These are phyloP conservation scores for Coemansia sp. DNA, from an alignment of 371 early-diverging fungal species.

Conservation along the genomic window DNA sequence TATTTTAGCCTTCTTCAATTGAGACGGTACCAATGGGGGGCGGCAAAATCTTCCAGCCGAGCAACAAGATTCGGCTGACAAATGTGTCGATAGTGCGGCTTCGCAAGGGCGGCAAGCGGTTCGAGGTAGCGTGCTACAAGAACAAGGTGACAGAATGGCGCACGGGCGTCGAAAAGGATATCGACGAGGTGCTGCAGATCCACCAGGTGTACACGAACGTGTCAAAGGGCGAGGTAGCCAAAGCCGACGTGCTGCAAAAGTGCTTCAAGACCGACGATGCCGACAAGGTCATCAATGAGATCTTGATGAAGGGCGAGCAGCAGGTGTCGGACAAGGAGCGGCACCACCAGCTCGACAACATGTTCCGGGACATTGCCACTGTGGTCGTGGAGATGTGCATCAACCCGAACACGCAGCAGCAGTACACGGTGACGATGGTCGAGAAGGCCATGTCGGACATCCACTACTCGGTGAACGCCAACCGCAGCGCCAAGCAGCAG, in stretches of 20 bases:
- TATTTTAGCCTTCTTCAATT: neutral
- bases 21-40: slow-evolving; percentile 21
- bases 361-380: slow-evolving; percentile 88
- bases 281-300: slow-evolving; percentile 84
- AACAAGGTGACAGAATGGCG: slow-evolving; percentile 99
- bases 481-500: slow-evolving; percentile 76
- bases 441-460: slow-evolving; percentile 95
- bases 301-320: slow-evolving; percentile 91
- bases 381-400: slow-evolving; percentile 92
- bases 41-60: slow-evolving; percentile 47
- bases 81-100: slow-evolving; percentile 95
- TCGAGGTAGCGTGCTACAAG: slow-evolving; percentile 97
- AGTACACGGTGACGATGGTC: slow-evolving; percentile 95
- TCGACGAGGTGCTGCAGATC: slow-evolving; percentile 95
- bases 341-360: slow-evolving; percentile 74
- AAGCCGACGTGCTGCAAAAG: slow-evolving; percentile 80
- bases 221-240: slow-evolving; percentile 93
- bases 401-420: slow-evolving; percentile 92
- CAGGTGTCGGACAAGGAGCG: slow-evolving; percentile 96
- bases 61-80: slow-evolving; percentile 66
- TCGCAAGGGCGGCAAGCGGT: slow-evolving; percentile 95
- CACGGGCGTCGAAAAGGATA: slow-evolving; percentile 88
- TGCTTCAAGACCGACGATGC: slow-evolving; percentile 86
- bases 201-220: slow-evolving; percentile 92
- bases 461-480: slow-evolving; percentile 86